Base-by-base conservation (phyloP, 1,284 basidiomycete genomes). In the Cryptococcus neoformans region DNA sequence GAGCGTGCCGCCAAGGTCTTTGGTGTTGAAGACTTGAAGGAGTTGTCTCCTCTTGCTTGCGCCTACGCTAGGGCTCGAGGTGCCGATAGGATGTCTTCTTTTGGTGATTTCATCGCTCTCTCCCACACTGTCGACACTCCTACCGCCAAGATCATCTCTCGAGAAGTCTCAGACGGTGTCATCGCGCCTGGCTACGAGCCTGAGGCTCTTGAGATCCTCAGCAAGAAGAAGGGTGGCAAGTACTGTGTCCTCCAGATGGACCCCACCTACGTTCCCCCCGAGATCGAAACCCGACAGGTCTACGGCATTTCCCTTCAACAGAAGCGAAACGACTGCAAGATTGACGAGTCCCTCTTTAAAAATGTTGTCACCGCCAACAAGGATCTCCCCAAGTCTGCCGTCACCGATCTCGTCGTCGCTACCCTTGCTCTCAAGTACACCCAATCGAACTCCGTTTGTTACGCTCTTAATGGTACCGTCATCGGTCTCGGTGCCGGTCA, bases 21-120 rank as follows among this genome's bases (percentile, higher is more conserved):
- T 70, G 95, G 93, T 12, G 95, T 98, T 2, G 93, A 97, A 54
- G 95, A 98, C 72, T 81, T 98, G 57, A 88, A 90, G 72, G 83
- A 88, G 46, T 81, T 99, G 46, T 93, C 92, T 1, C 87, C 89
- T 10, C 82, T 99, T 49, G 95, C 95, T 28, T 85, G 85, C 56
- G 96, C 96, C 1, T 99, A 99, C 71, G 94, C 95, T 42, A 88
- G 96, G 58, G 96, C 95, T 55, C 87, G 96, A 74, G 94, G 90
- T 63, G 96, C 95, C 16, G 96, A 99, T 78, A 87, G 95, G 55
- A 99, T 99, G 95, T 97, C 93, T 1, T 97, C 92, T 5, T 99
- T 99, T 74, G 95, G 95, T 28, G 96, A 99, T 81, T 96, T 99
- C 76, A 95, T 99, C 70, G 95, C 92, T 1, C 83, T 99, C 11